Evolutionary conservation across 1,139 yeast genomes (phyloP).

Genomic region (Nakaseomyces uthaithaninus): DNA sequence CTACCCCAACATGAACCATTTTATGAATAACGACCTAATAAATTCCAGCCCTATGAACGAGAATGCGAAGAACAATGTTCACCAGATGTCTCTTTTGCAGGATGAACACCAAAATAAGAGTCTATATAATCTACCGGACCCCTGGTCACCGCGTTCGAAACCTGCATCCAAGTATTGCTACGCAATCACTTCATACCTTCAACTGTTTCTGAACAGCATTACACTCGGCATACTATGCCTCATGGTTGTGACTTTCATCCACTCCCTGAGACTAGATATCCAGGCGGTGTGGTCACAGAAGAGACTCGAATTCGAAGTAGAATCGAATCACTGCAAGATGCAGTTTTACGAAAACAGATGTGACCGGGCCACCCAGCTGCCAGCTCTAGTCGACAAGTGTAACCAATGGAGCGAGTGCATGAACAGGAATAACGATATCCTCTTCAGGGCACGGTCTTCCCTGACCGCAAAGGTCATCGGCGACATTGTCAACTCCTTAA

Average conservation of each 20-base stretch:
- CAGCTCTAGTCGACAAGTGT: constrained; percentile 70
- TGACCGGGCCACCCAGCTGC: constrained; percentile 46
- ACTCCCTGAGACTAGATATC: constrained; percentile 63
- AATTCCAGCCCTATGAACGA: neutral
- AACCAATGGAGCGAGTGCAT: constrained; percentile 73
- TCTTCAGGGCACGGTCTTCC: constrained; percentile 69
- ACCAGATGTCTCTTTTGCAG: neutral
- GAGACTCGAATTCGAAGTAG: constrained; percentile 54
- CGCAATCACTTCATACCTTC: constrained; percentile 62
- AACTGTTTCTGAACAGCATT: constrained; percentile 55
- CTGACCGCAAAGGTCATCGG: constrained; percentile 66
- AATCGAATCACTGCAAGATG: constrained; percentile 57
- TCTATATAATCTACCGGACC: constrained; percentile 21
- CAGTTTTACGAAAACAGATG: constrained; percentile 72
- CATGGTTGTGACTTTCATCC: constrained; percentile 46
- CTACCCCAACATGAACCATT: constrained; percentile 8
- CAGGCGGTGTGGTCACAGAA: constrained; percentile 58
- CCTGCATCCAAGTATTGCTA: constrained; percentile 49
- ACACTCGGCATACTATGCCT: constrained; percentile 50
- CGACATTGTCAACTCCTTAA: constrained; percentile 68
- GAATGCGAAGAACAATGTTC: constrained; percentile 2
- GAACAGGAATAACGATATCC: constrained; percentile 71
- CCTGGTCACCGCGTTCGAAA: constrained; percentile 29
- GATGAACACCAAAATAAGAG: constrained; percentile 6
- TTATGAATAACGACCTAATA: constrained; percentile 4